Evolutionary conservation across 257 asterid genomes (phyloP), one percentile per base, ranked within the genome.

Genomic region (Fraxinus anomala): DNA sequence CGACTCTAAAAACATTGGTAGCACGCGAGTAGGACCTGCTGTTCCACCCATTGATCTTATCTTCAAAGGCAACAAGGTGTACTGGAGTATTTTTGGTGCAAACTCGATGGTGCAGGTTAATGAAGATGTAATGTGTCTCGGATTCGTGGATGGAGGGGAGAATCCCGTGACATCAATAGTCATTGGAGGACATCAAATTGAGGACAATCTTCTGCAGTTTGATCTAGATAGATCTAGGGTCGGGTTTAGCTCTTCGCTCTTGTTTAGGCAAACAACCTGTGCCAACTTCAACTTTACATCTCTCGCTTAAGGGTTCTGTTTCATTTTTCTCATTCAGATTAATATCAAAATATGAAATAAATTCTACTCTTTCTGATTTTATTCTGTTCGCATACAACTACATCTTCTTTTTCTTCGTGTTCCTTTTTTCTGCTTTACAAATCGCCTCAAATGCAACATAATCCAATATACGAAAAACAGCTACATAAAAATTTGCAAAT

Each of bases 11-110:
- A 80, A 80, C 77, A 76, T 88, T 8, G 85, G 81, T 1, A 84
- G 89, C 82, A 88, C 88, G 8, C 77, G 92, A 3, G 75, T 87
- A 1, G 91, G 94, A 2, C 84, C 86, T 2, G 89, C 76, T 4
- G 90, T 87, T 54, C 94, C 94, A 2, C 28, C 42, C 3, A 87
- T 90, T 17, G 89, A 87, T 47, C 80, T 88, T 17, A 89, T 63
- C 30, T 73, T 87, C 21, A 77, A 73, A 71, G 82, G 37, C 26
- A 83, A 72, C 49, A 88, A 80, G 19, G 93, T 77, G 3, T 81
- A 76, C 6, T 90, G 91, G 94, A 83, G 74, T 47, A 80, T 87
- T 2, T 86, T 82, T 73, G 91, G 92, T 14, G 88, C 89, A 1
- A 88, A 87, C 61, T 90, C 94, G 8, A 88, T 90, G 90, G 88